Evolutionary conservation across 106 monocot species (phyloP).

Genomic region (Phalaenopsis equestris): DNA sequence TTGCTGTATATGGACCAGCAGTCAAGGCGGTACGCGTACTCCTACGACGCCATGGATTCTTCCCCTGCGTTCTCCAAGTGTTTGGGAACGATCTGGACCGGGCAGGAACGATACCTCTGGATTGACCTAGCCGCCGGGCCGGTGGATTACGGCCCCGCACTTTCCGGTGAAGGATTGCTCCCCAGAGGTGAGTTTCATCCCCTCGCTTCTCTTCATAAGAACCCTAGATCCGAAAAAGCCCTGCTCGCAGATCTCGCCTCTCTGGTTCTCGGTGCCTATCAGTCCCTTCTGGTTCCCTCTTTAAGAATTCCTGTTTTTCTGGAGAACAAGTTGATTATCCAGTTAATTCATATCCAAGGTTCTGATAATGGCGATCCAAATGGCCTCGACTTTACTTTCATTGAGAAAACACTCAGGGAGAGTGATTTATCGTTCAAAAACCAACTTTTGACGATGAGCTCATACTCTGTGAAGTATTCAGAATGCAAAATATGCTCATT

Average conservation of each 20-base stretch:
- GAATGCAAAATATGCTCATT: conserved; percentile 82
- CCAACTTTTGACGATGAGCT: conserved; percentile 49
- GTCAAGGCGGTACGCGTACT: conserved; percentile 64
- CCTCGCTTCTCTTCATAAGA: conserved; percentile 52
- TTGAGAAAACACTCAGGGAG: conserved; percentile 53
- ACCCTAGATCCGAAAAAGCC: conserved; percentile 39
- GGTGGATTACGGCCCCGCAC: conserved; percentile 74
- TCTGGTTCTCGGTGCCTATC: conserved; percentile 58
- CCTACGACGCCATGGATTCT: conserved; percentile 25
- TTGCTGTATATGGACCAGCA: conserved; percentile 43
- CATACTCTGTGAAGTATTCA: conserved; percentile 32
- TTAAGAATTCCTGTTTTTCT: conserved; percentile 66
- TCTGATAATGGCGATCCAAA: conserved; percentile 18
- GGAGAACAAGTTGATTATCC: conserved; percentile 42
- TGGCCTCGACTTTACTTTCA: conserved; percentile 44
- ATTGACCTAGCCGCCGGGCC: conserved; percentile 86
- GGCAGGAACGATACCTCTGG: conserved; percentile 67
- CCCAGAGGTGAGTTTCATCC: conserved; percentile 91
- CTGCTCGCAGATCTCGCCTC: conserved; percentile 66
- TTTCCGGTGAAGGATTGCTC: conserved; percentile 80
- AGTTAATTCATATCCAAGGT: conserved; percentile 66
- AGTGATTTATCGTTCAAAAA: conserved; percentile 35
- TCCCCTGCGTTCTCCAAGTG: conserved; percentile 63
- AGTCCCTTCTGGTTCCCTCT: conserved; percentile 61
- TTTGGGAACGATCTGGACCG: conserved; percentile 58